Conservation (phyloP, 208 protist genomes). For the Leishmania amazonensis region DNA sequence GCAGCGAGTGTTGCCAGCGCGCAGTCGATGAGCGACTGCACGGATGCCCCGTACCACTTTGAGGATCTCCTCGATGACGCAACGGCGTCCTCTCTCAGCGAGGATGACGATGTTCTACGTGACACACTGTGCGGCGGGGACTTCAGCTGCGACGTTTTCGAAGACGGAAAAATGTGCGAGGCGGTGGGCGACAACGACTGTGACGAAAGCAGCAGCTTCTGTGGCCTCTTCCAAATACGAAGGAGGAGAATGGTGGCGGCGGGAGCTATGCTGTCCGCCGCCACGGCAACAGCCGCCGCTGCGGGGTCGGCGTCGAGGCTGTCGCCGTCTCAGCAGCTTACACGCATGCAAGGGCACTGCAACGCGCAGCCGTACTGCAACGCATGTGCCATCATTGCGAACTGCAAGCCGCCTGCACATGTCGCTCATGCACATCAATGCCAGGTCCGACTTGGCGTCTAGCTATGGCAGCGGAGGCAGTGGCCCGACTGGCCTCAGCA, state of each 20-base stretch:
- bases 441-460: not conserved
- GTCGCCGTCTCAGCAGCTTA: not conserved
- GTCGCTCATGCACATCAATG: not conserved
- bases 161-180: not conserved
- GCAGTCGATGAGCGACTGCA: conserved; percentile 17
- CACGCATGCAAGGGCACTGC: not conserved
- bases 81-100: conserved; percentile 16
- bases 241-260: not conserved
- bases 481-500: not conserved
- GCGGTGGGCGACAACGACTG: not conserved
- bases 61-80: conserved; percentile 20
- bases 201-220: not conserved
- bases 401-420: not conserved
- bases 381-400: not conserved
- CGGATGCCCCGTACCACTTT: conserved; percentile 27
- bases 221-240: not conserved
- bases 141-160: not conserved
- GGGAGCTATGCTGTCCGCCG: not conserved
- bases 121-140: not conserved
- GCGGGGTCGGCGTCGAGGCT: not conserved
- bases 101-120: not conserved
- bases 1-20: conserved; percentile 18
- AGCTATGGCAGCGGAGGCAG: not conserved
- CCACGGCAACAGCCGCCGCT: too few species aligned
- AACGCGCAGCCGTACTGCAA: not conserved